These are phyloP conservation scores for Ambrosia hybrid DNA, from an alignment of 140 eudicot genomes.

Conservation along the genomic window DNA sequence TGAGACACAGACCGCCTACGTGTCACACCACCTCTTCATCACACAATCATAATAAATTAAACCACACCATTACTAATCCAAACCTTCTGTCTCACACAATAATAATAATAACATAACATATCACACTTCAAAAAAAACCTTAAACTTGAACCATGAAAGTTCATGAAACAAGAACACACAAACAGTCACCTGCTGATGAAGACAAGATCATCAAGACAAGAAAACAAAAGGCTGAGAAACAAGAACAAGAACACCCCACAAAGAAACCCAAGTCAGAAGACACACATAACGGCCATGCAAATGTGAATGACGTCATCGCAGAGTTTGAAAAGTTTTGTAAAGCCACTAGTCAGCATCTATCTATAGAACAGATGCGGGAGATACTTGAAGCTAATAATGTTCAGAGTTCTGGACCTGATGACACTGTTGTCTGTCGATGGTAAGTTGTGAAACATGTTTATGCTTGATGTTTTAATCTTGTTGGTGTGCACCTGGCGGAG, in stretches of 20 bases:
- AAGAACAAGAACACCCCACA: constrained; percentile 43
- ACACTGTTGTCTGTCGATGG: constrained; percentile 70
- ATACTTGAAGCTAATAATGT: constrained; percentile 63
- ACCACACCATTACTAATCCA: neutral
- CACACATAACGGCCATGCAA: constrained; percentile 24
- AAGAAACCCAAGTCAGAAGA: constrained; percentile 65
- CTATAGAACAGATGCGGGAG: constrained; percentile 65
- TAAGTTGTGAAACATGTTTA: constrained; percentile 9
- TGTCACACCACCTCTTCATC: constrained; percentile 31
- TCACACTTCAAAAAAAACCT: neutral
- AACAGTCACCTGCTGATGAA: constrained; percentile 40
- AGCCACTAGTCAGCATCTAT: constrained; percentile 52
- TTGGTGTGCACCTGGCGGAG: too few species aligned
- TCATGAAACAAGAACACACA: constrained; percentile 47
- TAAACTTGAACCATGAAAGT: constrained; percentile 30
- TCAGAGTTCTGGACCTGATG: constrained; percentile 50
- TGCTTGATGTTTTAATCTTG: too few species aligned
- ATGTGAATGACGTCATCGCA: constrained; percentile 15
- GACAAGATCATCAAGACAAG: constrained; percentile 57
- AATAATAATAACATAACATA: neutral
- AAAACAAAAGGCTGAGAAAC: constrained; percentile 70
- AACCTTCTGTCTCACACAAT: neutral
- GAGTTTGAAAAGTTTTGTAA: constrained; percentile 73
- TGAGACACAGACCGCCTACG: constrained; percentile 23
- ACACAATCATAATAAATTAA: constrained; percentile 15